Base-by-base conservation (phyloP, 352 stramenopile species). In the Pythium grandisporangium region DNA sequence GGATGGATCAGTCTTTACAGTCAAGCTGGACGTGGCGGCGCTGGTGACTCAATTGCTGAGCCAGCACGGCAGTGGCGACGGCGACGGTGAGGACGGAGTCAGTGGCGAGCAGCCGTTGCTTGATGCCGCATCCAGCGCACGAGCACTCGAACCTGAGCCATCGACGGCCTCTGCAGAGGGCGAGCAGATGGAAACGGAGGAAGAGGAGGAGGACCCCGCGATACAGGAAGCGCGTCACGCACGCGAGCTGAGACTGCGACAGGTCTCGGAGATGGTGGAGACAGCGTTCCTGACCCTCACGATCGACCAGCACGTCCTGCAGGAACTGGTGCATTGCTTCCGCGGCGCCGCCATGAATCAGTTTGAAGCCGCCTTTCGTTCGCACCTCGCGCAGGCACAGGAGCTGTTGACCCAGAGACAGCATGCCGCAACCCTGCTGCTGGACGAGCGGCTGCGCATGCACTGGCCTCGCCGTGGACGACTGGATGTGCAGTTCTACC, bases 401-500 rank as follows among this genome's bases (percentile, higher is more conserved):
- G 51, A 46, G 7, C 45, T 54, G 23, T 65, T 71, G 0, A 37
- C 46, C 12, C 49, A 82, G 32, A 60, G 79, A 0, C 35, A 75
- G 10, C 48, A 63, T 5, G 54, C 51, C 3, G 64, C 51, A 5
- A 60, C 63, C 5, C 42, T 67, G 19, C 33, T 84, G 6, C 64
- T 96, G 0, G 84, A 96, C 45, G 85, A 96, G 53, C 61, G 70
- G 20, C 53, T 96, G 19, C 69, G 86, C 4, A 72, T 83, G 63
- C 86, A 96, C 51, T 96, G 86, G 84, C 86, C 86, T 3, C 70
- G 81, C 11, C 86, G 70, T 43, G 80, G 82, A 4, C 63, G 78
- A 19, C 54, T 86, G 17, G 79, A 95, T 39, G 84, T 96, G 20
- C 80, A 93, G 37, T 80, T 81, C 32, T 82, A 81, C 40, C 73